Base-by-base conservation (phyloP, 768 basidiomycete genomes). In the Lyophyllum shimeji region DNA sequence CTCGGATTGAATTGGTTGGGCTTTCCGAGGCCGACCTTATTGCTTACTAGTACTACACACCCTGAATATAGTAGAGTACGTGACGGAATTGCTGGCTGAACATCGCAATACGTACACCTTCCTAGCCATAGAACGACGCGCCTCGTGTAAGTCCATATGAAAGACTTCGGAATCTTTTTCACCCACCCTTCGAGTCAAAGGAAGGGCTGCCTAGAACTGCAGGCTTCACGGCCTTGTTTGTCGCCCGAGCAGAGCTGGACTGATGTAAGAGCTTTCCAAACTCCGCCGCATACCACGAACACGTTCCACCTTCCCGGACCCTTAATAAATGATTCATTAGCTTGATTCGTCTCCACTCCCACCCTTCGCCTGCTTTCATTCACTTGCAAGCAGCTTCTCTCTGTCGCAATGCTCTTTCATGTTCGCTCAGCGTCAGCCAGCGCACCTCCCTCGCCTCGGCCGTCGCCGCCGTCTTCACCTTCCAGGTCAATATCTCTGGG, bases 401-500 rank as follows among this genome's bases (percentile, higher is more conserved):
- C 23, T 7, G n/a, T 29, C 9, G 3, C 51, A 3, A 44, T 57
- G 40, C 49, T 31, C 17, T 23, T 46, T 34, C 53, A 39, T 40
- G 27, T 50, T 27, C 61, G 59, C 25, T 50, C 53, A 44, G 40
- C 51, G 27, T 60, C 52, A n/a, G n/a, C n/a, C n/a, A n/a, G n/a
- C 31, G 47, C 45, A 20, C 37, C 39, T 21, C 50, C 47, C 23
- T 58, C 54, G n/a, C 53, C 55, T 34, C 48, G 46, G 11, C 39
- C 55, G 29, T 55, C 57, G 24, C 55, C 61, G 1, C 56, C 52
- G n/a, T 49, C 58, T 18, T 52, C 60, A 18, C 56, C 64, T 7
- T 46, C 60, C 20, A 59, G 46, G 46, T 66, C 61, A 25, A 39
- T 63, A 13, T 66, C 69, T 12, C 69, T 76, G 18, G 63, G 66